Base-by-base conservation (phyloP, 1,284 basidiomycete genomes). In the Sporisorium sorghi region DNA sequence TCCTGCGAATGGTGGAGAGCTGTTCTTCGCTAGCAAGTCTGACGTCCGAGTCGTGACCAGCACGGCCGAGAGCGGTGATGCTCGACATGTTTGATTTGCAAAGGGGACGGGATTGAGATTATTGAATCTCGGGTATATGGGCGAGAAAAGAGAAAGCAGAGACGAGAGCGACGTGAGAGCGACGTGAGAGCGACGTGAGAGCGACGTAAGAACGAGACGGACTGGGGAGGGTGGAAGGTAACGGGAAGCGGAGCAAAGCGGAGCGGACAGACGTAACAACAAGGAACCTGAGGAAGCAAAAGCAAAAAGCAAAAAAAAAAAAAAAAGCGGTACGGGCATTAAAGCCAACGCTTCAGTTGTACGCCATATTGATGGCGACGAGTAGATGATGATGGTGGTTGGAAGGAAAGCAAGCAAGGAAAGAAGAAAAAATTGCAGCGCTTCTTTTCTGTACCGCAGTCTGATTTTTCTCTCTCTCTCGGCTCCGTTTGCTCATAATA, bases 1-100 rank as follows among this genome's bases (percentile, higher is more conserved):
- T 90, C 21, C 75, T 62, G 14, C 80, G 68, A 40, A 83, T 77
- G 46, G 75, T 71, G 2, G 61, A 70, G 43, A 83, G 74, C 62
- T 83, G 77, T 49, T 76, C 76, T 21, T 73, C 61, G 44, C 70
- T 77, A 3, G 81, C 81, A 2, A 73, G 76, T 37, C 65, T 71
- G 57, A 75, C 50, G 5, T 75, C 66, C 52, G 46, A 30, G 23
- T 69, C 69, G 33, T 68, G 73, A 21, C 56, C 63, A 42, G 54
- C 63, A 44, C 67, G 62, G 32, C 67, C 67, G 48, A 70, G 37
- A 15, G 44, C 39, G 28, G 53, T 63, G 37, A 63, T 53, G 54
- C 49, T 70, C 14, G 72, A 56, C 72, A 74, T 74, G 24, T 19
- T 21, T 49, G 32, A 19, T n/a, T n/a, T 8, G 30, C 5, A 14